Base-by-base conservation (phyloP, 2,329 filamentous ascomycete species). In the Pestalotiopsis sp. region DNA sequence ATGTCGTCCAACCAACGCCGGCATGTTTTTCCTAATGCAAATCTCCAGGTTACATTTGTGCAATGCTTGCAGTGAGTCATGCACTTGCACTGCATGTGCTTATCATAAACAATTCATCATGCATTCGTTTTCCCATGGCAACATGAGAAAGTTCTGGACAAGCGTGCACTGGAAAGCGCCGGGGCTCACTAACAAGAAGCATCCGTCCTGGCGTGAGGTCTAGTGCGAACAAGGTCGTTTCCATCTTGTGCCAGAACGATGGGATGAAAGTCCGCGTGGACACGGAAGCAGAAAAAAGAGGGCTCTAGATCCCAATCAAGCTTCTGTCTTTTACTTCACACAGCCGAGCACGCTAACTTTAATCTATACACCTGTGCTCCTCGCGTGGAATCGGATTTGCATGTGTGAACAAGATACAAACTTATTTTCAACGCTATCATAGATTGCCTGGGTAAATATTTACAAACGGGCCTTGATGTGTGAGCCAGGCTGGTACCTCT, bases 391-490 rank as follows among this genome's bases (percentile, higher is more conserved):
- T 20, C 2, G 31, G 31, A 23, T 52, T 52, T 23, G 17, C 45
- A 36, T 23, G 45, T 52, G 45, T n/a, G 20, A 52, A 52, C 1
- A 52, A 52, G 17, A 23, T 52, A 52, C 45, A 52, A 52, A 52
- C 9, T 49, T 49, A 23, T 49, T 52, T 31, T 64, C 61, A 64
- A 31, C 61, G 38, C 61, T 64, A 59, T 23, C 3, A 9, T 52
- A 52, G n/a, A 66, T 59, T 55, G n/a, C n/a, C 31, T 1, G 25
- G 59, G 17, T n/a, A 41, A 17, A 62, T 62, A 6, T 14, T 59
- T 66, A 88, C 73, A 88, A 73, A 78, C 84, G 86, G 49, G 83
- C 75, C 65, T 78, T 79, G 74, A 90, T 89, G 71, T 81, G 84
- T 31, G 84, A 78, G 36, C 88, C 88, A 17, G 87, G 84, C 78